Conservation (phyloP, 2,329 filamentous ascomycete genomes). For the Aspergillus jensenii region DNA sequence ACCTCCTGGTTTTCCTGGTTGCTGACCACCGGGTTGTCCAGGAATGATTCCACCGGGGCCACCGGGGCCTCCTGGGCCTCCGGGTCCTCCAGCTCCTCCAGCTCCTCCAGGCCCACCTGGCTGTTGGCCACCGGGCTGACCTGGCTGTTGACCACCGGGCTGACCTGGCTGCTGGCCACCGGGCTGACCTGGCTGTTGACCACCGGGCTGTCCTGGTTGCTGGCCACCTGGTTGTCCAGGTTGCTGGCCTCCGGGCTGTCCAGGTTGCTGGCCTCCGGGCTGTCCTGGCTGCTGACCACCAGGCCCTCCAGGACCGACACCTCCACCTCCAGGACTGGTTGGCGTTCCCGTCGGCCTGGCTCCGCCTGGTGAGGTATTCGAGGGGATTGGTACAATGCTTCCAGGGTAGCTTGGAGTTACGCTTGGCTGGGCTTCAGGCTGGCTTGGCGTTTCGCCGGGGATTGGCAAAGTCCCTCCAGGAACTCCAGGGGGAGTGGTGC, state of each 20-base stretch:
- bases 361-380: background rate
- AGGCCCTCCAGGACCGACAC: background rate
- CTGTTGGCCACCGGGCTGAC: too few species aligned
- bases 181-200: too few species aligned
- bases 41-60: constrained; percentile 9
- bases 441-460: background rate
- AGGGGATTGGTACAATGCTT: background rate
- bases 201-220: too few species aligned
- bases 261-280: background rate
- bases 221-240: background rate
- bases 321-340: background rate
- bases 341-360: background rate
- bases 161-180: too few species aligned
- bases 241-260: background rate
- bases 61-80: background rate
- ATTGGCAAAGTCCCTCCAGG: background rate
- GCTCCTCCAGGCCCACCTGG: background rate
- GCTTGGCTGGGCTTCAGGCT: background rate
- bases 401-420: background rate
- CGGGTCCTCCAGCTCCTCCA: background rate
- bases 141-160: too few species aligned
- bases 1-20: background rate
- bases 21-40: background rate
- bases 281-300: background rate
- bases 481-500: background rate